Evolutionary conservation across 805 yeast genomes (phyloP).

Genomic region (Candida maris): DNA sequence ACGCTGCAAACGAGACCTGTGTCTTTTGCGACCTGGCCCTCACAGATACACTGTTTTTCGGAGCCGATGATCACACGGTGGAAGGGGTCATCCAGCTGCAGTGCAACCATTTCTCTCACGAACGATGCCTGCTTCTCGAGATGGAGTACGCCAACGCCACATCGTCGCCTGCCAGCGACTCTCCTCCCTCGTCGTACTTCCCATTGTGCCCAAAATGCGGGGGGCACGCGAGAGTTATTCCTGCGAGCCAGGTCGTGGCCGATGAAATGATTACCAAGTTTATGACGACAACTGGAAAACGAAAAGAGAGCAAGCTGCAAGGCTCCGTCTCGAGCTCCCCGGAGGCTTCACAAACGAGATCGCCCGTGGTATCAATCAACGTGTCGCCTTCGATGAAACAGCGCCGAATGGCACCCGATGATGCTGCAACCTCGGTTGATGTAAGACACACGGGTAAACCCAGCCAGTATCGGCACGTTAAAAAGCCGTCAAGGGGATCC

Average conservation of each 20-base stretch:
- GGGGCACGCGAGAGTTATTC: constrained; percentile 18
- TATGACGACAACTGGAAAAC: constrained; percentile 9
- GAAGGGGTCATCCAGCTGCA: constrained; percentile 42
- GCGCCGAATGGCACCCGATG: constrained; percentile 3
- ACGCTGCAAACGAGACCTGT: constrained; percentile 11
- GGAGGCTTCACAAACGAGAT: neutral
- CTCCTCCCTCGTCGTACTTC: constrained; percentile 13
- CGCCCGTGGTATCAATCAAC: neutral
- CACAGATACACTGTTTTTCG: constrained; percentile 36
- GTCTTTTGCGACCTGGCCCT: constrained; percentile 50
- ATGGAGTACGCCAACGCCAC: constrained; percentile 26
- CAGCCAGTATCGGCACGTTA: constrained; percentile 15
- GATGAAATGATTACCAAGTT: constrained; percentile 20
- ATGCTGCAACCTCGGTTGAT: neutral
- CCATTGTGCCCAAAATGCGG: constrained; percentile 27
- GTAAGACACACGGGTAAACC: neutral
- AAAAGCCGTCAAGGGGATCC: constrained; percentile 34
- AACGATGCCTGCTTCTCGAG: constrained; percentile 49
- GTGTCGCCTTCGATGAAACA: constrained; percentile 5
- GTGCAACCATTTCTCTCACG: constrained; percentile 58
- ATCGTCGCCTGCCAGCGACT: constrained; percentile 2
- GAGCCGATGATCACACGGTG: constrained; percentile 30
- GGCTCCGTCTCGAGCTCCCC: constrained; percentile 4
- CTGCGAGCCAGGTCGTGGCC: constrained; percentile 15
- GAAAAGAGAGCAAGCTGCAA: constrained; percentile 6